Conservation (phyloP, 495 filamentous ascomycete species). For the Neurospora sp. region DNA sequence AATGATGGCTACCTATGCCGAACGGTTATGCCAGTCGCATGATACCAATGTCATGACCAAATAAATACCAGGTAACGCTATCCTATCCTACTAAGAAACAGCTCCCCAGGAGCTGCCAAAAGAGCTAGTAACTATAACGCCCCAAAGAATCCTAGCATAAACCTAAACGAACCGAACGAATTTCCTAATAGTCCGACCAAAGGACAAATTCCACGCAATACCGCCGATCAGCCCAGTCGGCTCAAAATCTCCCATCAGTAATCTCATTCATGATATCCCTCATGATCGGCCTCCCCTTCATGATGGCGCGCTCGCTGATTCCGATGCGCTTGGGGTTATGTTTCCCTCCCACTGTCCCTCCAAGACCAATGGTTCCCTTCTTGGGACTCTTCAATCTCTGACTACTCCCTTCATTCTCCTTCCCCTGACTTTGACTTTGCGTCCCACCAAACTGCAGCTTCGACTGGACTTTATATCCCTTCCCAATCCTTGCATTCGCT, state of each 20-base stretch:
- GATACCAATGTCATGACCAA: too few relatives aligned
- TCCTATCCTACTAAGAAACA: too few relatives aligned
- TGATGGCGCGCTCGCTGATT: conserved; percentile 26
- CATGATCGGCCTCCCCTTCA: conserved; percentile 32
- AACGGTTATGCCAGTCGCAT: too few relatives aligned
- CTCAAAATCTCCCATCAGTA: conserved; percentile 21
- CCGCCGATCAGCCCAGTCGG: not conserved
- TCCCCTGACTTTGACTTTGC: not conserved
- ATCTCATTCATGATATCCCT: conserved; percentile 42
- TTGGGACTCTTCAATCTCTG: conserved; percentile 2
- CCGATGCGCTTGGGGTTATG: not conserved
- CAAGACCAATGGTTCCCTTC: conserved; percentile 1
- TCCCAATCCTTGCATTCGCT: not conserved
- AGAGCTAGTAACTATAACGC: too few relatives aligned
- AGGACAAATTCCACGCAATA: too few relatives aligned
- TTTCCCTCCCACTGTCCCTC: not conserved
- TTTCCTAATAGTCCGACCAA: too few relatives aligned
- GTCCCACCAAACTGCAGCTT: not conserved
- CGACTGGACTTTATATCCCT: not conserved
- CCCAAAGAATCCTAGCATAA: too few relatives aligned
- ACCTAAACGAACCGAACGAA: too few relatives aligned
- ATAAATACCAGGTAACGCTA: too few relatives aligned
- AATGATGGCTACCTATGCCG: too few relatives aligned
- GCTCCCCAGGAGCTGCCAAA: too few relatives aligned
- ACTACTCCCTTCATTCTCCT: not conserved